Base-by-base conservation (phyloP, 1,139 yeast species). In the Kodamaea anthophila region DNA sequence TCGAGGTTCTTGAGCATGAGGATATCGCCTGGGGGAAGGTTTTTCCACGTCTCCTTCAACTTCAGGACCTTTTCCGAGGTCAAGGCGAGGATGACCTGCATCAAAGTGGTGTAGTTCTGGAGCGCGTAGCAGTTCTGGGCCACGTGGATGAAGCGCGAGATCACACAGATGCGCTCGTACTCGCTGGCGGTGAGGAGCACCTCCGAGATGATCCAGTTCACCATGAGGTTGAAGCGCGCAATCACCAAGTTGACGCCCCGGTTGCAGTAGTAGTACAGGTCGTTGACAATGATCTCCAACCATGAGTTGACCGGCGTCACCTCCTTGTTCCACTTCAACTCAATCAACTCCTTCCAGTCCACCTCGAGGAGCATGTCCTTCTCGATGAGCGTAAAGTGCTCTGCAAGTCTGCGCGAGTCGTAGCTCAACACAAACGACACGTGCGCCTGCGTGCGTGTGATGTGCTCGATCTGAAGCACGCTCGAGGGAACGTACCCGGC, bases 181-280 rank as follows among this genome's bases (percentile, higher is more conserved):
- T 70, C 59, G 23, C 66, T 62, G 33, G 67, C 67, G 6, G 96
- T 85, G 38, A 91, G 59, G 10, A 86, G 54, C 32, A 91, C 73
- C 55, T 91, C 96, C 1, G 96, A 84, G 24, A 85, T 78, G 28
- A 87, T 78, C 98, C 98, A 91, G 49, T 85, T 85, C 5, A 85
- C 86, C 69, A 85, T 81, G 33, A 91, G 60, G 47, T 88, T 87
- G 61, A 88, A 91, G 41, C 98, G 66, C 0, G 94, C 72, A 31
- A 87, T 79, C n/a, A 86, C 91, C 31, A 88, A 58, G 43, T 85
- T 86, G 18, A 86, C 78, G 0, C 96, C 96, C 18, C 77, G 72
- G 34, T 75, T 60, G 13, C 57, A 53, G 35, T 47, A 49, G 43
- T 57, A 65, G 43, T 64, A 65, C 35, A 70, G 72, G 32, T 77